Evolutionary conservation across 1,284 basidiomycete genomes (phyloP).

Genomic region (Malassezia sympodialis): DNA sequence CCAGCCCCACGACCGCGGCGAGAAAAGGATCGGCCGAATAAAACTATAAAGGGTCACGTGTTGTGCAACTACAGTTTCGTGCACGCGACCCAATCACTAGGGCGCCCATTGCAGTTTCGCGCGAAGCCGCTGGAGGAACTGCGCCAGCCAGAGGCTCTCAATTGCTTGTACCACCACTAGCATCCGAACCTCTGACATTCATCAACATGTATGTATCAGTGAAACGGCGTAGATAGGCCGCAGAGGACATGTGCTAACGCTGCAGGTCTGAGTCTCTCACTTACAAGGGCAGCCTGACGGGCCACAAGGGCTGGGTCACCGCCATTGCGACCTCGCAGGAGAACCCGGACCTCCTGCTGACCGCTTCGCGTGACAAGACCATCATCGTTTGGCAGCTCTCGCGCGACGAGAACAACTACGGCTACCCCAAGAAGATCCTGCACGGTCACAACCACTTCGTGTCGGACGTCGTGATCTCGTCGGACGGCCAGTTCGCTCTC

Average conservation of each 20-base stretch:
- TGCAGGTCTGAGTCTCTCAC: constrained; percentile 37
- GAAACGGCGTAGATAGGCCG: neutral
- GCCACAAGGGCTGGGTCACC: constrained; percentile 85
- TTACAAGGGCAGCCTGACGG: constrained; percentile 59
- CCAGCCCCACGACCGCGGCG: neutral
- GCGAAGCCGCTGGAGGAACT: neutral
- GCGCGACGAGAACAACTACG: constrained; percentile 63
- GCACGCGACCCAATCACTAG: constrained; percentile 12
- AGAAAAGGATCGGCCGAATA: constrained; percentile 14
- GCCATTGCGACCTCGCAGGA: constrained; percentile 93
- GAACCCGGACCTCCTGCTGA: constrained; percentile 93
- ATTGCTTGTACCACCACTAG: constrained; percentile 17
- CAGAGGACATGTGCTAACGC: neutral
- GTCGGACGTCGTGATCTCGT: constrained; percentile 78
- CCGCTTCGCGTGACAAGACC: constrained; percentile 97
- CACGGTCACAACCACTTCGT: constrained; percentile 99
- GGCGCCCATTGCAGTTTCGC: constrained; percentile 1
- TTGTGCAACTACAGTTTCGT: constrained; percentile 13
- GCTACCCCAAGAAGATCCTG: constrained; percentile 70
- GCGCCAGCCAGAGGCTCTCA: neutral
- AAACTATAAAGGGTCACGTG: constrained; percentile 13
- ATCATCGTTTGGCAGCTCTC: constrained; percentile 99
- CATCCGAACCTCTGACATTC: constrained; percentile 15
- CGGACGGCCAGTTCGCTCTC: constrained; percentile 97
- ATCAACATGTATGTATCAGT: constrained; percentile 13